These are phyloP conservation scores for Irpex rosettiformis DNA, from an alignment of 1,284 basidiomycete genomes.

Conservation along the genomic window DNA sequence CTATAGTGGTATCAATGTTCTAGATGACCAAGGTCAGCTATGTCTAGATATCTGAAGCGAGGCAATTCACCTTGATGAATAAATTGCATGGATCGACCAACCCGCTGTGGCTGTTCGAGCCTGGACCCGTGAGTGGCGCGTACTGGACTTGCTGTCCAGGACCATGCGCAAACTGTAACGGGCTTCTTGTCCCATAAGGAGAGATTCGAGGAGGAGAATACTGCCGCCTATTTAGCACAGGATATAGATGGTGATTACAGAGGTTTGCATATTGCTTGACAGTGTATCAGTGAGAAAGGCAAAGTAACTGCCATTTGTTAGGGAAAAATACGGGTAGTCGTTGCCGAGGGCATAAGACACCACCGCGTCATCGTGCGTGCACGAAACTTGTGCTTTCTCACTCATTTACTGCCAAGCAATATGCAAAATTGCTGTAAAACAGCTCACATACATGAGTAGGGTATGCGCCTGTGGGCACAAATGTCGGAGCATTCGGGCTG, in stretches of 20 bases:
- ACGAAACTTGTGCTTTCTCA: too few relatives aligned
- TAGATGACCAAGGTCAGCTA: conserved; percentile 29
- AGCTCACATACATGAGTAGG: conserved; percentile 40
- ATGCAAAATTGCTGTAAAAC: too few relatives aligned
- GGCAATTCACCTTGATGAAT: conserved; percentile 71
- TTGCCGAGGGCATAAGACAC: too few relatives aligned
- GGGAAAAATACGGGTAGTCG: too few relatives aligned
- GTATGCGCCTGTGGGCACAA: conserved; percentile 64
- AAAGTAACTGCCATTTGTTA: too few relatives aligned
- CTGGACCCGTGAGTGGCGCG: conserved; percentile 69
- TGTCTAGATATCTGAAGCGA: neutral
- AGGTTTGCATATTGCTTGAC: too few relatives aligned
- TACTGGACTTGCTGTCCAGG: conserved; percentile 88
- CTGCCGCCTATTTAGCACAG: conserved; percentile 25
- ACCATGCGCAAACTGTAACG: conserved; percentile 67
- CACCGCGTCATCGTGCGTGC: too few relatives aligned
- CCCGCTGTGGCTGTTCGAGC: conserved; percentile 77
- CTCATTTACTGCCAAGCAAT: too few relatives aligned
- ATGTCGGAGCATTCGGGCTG: conserved; percentile 67
- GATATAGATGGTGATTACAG: conserved; percentile 2
- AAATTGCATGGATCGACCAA: conserved; percentile 90
- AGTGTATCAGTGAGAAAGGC: too few relatives aligned
- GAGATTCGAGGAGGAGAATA: conserved; percentile 60
- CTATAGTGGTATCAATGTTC: conserved; percentile 84
- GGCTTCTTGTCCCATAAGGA: conserved; percentile 34